phyloP scores from a whole-genome alignment of 345 rosid genomes.

The Eucalyptus marginata region DNA sequence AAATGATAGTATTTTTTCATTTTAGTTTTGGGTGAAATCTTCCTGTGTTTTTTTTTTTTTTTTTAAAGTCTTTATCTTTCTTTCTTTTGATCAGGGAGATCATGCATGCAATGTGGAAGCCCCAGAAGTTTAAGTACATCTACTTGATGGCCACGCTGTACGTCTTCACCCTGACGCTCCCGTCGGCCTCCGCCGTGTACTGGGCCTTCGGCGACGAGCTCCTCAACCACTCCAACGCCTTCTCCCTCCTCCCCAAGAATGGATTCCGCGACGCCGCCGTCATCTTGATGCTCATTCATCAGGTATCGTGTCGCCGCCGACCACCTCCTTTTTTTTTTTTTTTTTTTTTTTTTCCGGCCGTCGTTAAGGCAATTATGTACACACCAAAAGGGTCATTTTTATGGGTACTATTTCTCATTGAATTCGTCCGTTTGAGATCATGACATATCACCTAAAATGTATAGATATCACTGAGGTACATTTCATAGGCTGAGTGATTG shows the following conservation, averaged over 20 bases:
- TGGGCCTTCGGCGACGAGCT: constrained; percentile 97
- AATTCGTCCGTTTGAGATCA: background rate
- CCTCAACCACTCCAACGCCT: constrained; percentile 86
- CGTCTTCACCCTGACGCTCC: constrained; percentile 91
- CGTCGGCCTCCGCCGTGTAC: constrained; percentile 88
- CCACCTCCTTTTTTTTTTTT: background rate
- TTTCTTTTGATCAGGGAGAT: constrained; percentile 27
- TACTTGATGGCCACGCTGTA: constrained; percentile 89
- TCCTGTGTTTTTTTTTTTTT: background rate
- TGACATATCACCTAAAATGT: background rate
- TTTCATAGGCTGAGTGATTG: background rate
- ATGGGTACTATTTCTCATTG: background rate
- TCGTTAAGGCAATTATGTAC: background rate
- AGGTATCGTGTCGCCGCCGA: constrained; percentile 15
- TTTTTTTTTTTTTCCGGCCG: background rate
- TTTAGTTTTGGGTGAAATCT: background rate
- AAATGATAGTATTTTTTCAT: background rate
- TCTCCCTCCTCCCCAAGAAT: constrained; percentile 75
- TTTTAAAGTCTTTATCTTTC: no score
- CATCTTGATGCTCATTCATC: constrained; percentile 94
- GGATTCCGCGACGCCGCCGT: constrained; percentile 84
- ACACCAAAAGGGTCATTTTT: background rate
- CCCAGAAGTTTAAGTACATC: constrained; percentile 91
- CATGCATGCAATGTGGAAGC: constrained; percentile 99
- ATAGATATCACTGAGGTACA: rapidly evolving